Percentiles rank a stretch among this genome's conserved stretches.
phyloP scores from a whole-genome alignment of 768 basidiomycete genomes.

The Mycena crocata region DNA sequence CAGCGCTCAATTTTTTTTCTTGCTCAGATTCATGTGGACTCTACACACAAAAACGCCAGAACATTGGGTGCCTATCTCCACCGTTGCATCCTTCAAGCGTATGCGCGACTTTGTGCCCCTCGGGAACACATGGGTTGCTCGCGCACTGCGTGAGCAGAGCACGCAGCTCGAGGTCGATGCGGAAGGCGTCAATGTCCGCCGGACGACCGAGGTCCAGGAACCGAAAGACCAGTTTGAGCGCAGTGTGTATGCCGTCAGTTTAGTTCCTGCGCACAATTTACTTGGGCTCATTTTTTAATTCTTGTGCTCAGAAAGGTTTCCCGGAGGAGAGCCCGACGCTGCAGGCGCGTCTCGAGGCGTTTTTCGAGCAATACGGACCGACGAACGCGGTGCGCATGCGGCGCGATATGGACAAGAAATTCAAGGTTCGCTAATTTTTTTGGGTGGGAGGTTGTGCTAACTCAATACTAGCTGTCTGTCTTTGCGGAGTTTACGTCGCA shows the following conservation, averaged over 20 bases:
- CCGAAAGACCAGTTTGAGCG: slow-evolving; percentile 85
- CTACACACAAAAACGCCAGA: slow-evolving; percentile 82
- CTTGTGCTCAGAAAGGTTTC: slow-evolving; percentile 82
- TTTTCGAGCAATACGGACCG: slow-evolving; percentile 81
- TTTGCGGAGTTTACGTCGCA: slow-evolving; percentile 89
- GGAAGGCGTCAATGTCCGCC: slow-evolving; percentile 76
- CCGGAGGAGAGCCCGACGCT: slow-evolving; percentile 71
- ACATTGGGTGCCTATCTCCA: slow-evolving; percentile 92
- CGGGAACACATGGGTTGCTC: slow-evolving; percentile 77
- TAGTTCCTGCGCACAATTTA: not conserved
- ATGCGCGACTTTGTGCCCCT: slow-evolving; percentile 79
- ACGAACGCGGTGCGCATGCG: slow-evolving; percentile 91
- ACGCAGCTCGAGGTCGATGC: slow-evolving; percentile 80
- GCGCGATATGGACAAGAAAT: slow-evolving; percentile 58
- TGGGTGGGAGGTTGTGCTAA: not conserved
- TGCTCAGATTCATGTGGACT: slow-evolving; percentile 94
- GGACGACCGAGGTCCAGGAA: slow-evolving; percentile 79
- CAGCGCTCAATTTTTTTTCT: not conserved
- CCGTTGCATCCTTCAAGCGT: slow-evolving; percentile 93
- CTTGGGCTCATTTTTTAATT: slow-evolving; percentile 4
- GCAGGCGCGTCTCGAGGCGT: slow-evolving; percentile 81
- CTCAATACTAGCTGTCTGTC: slow-evolving; percentile 63
- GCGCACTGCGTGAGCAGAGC: slow-evolving; percentile 65
- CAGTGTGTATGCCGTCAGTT: slow-evolving; percentile 88
- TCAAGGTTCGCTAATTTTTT: slow-evolving; percentile 22